phyloP scores from a whole-genome alignment of 345 rosid genomes.

The Eucalyptus sp. region DNA sequence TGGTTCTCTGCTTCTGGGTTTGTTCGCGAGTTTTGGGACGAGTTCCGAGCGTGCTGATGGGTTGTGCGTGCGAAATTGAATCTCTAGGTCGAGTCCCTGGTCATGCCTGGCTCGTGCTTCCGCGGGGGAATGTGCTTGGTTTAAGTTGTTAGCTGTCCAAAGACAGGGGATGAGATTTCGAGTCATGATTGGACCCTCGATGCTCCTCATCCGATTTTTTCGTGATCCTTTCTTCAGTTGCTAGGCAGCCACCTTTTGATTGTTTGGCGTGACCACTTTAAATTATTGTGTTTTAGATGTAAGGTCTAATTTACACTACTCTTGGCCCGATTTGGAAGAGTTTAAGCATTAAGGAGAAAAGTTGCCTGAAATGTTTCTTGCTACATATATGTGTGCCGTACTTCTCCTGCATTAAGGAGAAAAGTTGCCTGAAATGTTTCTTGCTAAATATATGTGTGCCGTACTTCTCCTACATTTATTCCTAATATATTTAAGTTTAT shows the following conservation, averaged over 20 bases:
- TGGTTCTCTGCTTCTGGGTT: not conserved
- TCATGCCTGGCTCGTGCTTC: not conserved
- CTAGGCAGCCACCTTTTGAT: not conserved
- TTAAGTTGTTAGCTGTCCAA: not conserved
- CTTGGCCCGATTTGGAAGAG: not conserved
- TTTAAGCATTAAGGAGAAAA: not conserved
- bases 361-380: not conserved
- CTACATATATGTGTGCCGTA: not conserved
- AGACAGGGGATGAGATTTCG: not conserved
- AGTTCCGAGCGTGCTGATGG: not conserved
- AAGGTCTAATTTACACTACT: not conserved
- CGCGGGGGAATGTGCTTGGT: not conserved
- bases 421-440: not conserved
- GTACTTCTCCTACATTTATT: not conserved
- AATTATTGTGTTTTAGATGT: not conserved
- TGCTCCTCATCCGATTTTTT: not conserved
- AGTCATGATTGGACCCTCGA: not conserved
- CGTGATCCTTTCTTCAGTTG: not conserved
- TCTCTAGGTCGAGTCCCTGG: not conserved
- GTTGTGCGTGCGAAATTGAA: not conserved
- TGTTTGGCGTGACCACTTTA: not conserved
- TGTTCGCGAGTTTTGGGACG: not conserved
- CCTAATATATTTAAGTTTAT: not conserved
- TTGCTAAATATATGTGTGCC: not conserved
- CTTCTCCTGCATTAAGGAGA: not conserved